A percentile compares a stretch with the other conserved stretches of the same genome.
Evolutionary conservation across 1,139 yeast species (phyloP).

Genomic region (Yamadazyma blattariae): DNA sequence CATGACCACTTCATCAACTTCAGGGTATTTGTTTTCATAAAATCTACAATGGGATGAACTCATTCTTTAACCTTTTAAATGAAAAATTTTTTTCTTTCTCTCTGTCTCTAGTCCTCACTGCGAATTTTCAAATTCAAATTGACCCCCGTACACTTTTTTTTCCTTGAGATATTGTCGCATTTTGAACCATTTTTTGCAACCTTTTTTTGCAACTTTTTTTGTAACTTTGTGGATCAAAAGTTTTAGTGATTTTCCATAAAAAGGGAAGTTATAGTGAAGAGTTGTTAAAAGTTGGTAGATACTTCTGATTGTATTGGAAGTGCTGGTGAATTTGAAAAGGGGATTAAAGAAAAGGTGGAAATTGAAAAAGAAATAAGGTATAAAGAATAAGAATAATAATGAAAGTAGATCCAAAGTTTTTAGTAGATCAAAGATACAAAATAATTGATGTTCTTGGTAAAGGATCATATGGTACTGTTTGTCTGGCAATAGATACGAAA

Average conservation of each 20-base stretch:
- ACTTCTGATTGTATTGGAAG: no score
- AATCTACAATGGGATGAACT: conserved; percentile 92
- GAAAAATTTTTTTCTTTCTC: conserved; percentile 7
- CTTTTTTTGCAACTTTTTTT: conserved; percentile 2
- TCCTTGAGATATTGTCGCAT: no score
- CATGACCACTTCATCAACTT: conserved; percentile 98
- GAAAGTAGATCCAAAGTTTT: conserved; percentile 31
- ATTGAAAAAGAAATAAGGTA: background rate
- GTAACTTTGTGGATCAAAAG: background rate
- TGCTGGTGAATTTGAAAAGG: background rate
- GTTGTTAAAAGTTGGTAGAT: no score
- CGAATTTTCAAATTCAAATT: no score
- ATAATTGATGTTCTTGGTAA: conserved; percentile 68
- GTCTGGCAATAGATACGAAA: conserved; percentile 68
- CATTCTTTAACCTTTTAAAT: conserved; percentile 34
- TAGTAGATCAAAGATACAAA: conserved; percentile 62
- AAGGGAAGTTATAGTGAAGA: background rate
- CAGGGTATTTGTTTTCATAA: conserved; percentile 98
- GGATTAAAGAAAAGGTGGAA: background rate
- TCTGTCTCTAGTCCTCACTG: no score
- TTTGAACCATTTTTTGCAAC: no score
- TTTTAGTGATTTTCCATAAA: no score
- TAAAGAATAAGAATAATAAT: background rate
- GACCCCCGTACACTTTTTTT: no score
- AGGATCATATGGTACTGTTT: conserved; percentile 90